Evolutionary conservation across 225 moss, liverwort and hornwort species (phyloP).

Genomic region (Pseudoscleropodium purum): DNA sequence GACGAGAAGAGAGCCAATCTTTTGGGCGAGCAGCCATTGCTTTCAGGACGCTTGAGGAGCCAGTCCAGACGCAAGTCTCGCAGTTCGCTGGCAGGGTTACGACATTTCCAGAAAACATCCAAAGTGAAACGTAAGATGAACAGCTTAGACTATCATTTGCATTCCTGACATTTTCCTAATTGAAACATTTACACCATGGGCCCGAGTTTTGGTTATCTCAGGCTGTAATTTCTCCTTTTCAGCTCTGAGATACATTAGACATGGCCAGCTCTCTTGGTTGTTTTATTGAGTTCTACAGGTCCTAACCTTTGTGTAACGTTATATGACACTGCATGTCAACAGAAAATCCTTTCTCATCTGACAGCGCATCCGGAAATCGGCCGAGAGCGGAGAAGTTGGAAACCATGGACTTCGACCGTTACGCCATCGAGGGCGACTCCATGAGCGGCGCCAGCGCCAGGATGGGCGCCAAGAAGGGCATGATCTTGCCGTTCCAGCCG

Average conservation of each 20-base stretch:
- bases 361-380: neutral
- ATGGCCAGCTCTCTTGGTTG: neutral
- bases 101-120: neutral
- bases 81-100: neutral
- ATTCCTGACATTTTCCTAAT: neutral
- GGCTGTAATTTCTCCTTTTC: neutral
- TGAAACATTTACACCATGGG: neutral
- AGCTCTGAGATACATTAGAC: neutral
- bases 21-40: constrained; percentile 16
- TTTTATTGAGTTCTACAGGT: too few relatives aligned
- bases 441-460: neutral
- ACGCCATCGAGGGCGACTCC: neutral
- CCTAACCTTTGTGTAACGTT: neutral
- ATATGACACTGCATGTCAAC: neutral
- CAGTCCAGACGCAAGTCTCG: constrained; percentile 13
- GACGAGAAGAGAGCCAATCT: constrained; percentile 35
- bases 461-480: constrained; percentile 30
- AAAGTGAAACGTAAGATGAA: constrained; percentile 23
- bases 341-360: constrained; percentile 19
- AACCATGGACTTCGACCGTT: neutral
- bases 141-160: neutral
- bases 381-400: neutral
- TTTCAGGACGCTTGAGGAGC: constrained; percentile 5
- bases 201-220: neutral
- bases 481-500: constrained; percentile 68